A percentile compares a stretch with the other conserved stretches of the same genome.
Conservation (phyloP, 23 red algal genomes). For the Gracilariopsis chorda region DNA sequence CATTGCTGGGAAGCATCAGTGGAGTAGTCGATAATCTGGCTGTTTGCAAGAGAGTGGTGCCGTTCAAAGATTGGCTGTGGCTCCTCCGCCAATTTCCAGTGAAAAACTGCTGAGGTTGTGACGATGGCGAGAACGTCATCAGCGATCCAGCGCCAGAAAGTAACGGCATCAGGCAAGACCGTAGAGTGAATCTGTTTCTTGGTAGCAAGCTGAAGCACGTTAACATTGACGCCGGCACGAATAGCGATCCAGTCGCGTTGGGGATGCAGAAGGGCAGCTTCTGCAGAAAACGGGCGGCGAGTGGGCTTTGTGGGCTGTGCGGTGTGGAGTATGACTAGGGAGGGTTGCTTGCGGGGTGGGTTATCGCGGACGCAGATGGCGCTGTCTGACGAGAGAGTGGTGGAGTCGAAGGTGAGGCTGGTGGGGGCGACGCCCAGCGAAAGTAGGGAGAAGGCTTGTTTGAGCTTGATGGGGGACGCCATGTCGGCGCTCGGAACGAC, state of each 20-base stretch:
- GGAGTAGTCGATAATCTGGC: slow-evolving; percentile 75
- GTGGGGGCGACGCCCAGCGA: slow-evolving; percentile 76
- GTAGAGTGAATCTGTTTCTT: slow-evolving; percentile 42
- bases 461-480: slow-evolving; percentile 54
- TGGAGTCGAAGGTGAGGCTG: slow-evolving; percentile 69
- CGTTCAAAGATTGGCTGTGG: slow-evolving; percentile 73
- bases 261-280: slow-evolving; percentile 86
- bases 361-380: slow-evolving; percentile 71
- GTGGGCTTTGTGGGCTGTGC: slow-evolving; percentile 40
- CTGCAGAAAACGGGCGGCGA: slow-evolving; percentile 80
- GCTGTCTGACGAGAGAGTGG: slow-evolving; percentile 71
- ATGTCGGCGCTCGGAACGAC: neutral
- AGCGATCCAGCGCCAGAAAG: slow-evolving; percentile 79
- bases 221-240: slow-evolving; percentile 40
- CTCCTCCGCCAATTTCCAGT: slow-evolving; percentile 54
- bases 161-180: slow-evolving; percentile 46
- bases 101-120: slow-evolving; percentile 73
- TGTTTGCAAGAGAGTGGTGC: slow-evolving; percentile 55
- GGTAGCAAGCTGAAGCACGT: slow-evolving; percentile 70
- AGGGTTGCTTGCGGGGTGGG: neutral
- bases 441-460: slow-evolving; percentile 63
- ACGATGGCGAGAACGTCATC: slow-evolving; percentile 66
- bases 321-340: slow-evolving; percentile 74
- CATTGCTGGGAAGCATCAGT: slow-evolving; percentile 52
- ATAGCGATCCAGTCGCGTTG: slow-evolving; percentile 52